These are phyloP conservation scores for Wickerhamomyces mucosus DNA, from an alignment of 805 yeast genomes.

Conservation along the genomic window DNA sequence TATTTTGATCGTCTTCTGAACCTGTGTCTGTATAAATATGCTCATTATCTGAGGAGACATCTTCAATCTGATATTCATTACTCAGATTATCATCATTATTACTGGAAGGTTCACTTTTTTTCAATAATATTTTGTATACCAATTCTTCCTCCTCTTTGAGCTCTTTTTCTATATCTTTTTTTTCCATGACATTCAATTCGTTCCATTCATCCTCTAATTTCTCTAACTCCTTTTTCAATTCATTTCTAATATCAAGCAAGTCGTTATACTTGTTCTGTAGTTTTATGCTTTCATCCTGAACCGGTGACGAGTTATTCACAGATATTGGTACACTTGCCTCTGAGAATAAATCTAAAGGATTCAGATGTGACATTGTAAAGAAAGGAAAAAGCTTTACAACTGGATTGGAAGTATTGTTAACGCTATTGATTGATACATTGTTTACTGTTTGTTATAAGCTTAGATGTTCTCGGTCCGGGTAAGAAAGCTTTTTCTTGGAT, in stretches of 20 bases:
- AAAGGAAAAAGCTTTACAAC: neutral
- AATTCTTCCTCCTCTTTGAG: slow-evolving; percentile 9
- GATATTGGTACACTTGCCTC: slow-evolving; percentile 5
- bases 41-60: neutral
- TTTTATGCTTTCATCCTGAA: slow-evolving; percentile 8
- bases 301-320: slow-evolving; percentile 10
- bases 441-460: too few species aligned
- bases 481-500: too few species aligned
- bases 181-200: slow-evolving; percentile 7
- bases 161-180: slow-evolving; percentile 3
- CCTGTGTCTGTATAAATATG: neutral
- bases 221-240: slow-evolving; percentile 11
- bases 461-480: too few species aligned
- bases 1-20: slow-evolving; percentile 4
- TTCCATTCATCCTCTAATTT: slow-evolving; percentile 14
- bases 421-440: too few species aligned
- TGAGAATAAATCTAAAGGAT: slow-evolving; percentile 11
- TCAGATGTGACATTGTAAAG: neutral
- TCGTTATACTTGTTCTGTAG: slow-evolving; percentile 8
- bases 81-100: neutral
- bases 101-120: slow-evolving; percentile 1
- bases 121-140: slow-evolving; percentile 5
- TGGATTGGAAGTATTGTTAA: neutral
- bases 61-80: neutral
- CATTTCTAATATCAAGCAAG: slow-evolving; percentile 6